Base-by-base conservation (phyloP, 495 filamentous ascomycete species). In the Aspergillus sclerotiicarbonarius region DNA sequence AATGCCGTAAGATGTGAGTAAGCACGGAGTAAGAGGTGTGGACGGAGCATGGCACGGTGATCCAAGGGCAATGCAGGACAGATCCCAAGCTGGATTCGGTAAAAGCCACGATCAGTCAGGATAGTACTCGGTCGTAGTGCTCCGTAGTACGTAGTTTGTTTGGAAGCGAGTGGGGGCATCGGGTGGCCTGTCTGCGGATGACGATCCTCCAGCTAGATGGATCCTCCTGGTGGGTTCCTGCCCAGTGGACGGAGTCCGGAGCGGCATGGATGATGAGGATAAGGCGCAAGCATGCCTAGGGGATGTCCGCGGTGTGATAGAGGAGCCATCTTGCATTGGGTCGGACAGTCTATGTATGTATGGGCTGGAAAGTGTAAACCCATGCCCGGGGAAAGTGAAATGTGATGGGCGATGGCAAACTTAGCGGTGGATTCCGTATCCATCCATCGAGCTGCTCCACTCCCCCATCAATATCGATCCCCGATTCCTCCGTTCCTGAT, bases 201-300 rank as follows among this genome's bases (percentile, higher is more conserved):
- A 60, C 8, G 58, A 51, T 44, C 57, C 52, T 54, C 52, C 47
- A 18, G 56, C 47, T 25, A 25, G 25, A 25, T 25, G 25, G 25
- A 25, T 25, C 25, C 25, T 25, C 25, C 5, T 25, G 9, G 37
- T n/a, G 37, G 13, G n/a, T n/a, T 41, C 37, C 13, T 15, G 37
- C 37, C 18, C 44, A 12, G 47, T 13, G 8, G 8, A 18, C n/a
- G 16, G 41, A 33, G 25, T 25, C 25, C 25, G 25, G 25, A 25
- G 25, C 25, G 25, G 25, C 25, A 25, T 25, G 25, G 25, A 25
- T 25, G 25, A 5, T 25, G 25, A n/a, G n/a, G n/a, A n/a, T n/a
- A n/a, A n/a, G n/a, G n/a, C n/a, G n/a, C n/a, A n/a, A n/a, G n/a
- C n/a, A 25, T 25, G 25, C 25, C 5, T 25, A 25, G 25, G 25